Evolutionary conservation across 305 asterid genomes (phyloP).

Genomic region (Solanum hybrid): DNA sequence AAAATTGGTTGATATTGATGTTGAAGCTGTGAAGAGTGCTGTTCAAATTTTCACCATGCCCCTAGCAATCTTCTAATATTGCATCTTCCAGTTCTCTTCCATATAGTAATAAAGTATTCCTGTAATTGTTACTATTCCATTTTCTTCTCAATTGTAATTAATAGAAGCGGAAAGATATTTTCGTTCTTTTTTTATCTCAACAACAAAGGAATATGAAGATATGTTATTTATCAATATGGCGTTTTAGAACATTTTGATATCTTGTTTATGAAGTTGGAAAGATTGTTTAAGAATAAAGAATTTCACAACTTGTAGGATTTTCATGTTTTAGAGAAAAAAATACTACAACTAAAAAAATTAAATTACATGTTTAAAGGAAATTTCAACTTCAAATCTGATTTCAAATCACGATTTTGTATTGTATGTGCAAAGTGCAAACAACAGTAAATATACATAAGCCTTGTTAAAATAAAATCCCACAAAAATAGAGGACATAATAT

Average conservation of each 20-base stretch:
- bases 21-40: conserved; percentile 58
- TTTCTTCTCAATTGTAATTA: neutral
- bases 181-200: neutral
- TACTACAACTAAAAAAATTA: no score
- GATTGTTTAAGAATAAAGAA: neutral
- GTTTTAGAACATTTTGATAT: neutral
- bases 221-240: neutral
- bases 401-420: neutral
- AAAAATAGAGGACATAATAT: neutral
- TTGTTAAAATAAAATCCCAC: neutral
- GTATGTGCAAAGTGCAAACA: neutral
- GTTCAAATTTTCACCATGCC: conserved; percentile 60
- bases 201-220: neutral
- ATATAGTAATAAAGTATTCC: neutral
- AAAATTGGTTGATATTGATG: conserved; percentile 55
- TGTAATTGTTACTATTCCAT: neutral
- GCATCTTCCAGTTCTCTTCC: neutral
- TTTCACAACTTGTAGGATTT: neutral
- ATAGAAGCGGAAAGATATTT: neutral
- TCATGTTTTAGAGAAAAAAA: neutral
- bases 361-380: no score
- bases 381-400: neutral
- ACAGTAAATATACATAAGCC: neutral
- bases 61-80: conserved; percentile 26
- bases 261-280: neutral